These are phyloP conservation scores for Candolleomyces aberdarensis DNA, from an alignment of 768 basidiomycete genomes.

Conservation along the genomic window DNA sequence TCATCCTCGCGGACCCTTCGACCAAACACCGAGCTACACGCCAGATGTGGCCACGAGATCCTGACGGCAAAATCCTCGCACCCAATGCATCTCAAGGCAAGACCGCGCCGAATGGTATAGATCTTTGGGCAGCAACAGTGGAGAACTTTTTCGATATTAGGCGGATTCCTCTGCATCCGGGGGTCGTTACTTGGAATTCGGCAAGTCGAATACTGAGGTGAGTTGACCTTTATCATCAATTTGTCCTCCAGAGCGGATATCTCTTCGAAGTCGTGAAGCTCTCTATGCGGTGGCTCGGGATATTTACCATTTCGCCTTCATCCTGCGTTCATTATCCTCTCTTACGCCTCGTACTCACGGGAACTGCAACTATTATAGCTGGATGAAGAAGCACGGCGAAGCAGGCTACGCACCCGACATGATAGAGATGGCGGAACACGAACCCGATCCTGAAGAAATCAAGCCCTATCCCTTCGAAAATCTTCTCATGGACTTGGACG, in stretches of 20 bases:
- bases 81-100: background rate
- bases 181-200: slow-evolving; percentile 21
- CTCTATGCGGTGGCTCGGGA: too few relatives aligned
- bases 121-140: slow-evolving; percentile 41
- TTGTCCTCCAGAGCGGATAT: too few relatives aligned
- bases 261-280: too few relatives aligned
- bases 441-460: slow-evolving; percentile 31
- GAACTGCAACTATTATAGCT: slow-evolving; percentile 4
- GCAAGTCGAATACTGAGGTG: slow-evolving; percentile 31
- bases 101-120: slow-evolving; percentile 15
- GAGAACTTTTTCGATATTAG: slow-evolving; percentile 36
- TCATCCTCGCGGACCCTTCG: background rate
- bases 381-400: slow-evolving; percentile 34
- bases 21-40: background rate
- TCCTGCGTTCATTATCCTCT: too few relatives aligned
- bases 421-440: slow-evolving; percentile 31
- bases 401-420: slow-evolving; percentile 25
- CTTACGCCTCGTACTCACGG: too few relatives aligned
- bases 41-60: background rate
- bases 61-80: background rate
- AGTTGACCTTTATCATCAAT: too few relatives aligned
- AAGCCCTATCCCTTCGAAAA: slow-evolving; percentile 23
- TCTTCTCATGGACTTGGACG: slow-evolving; percentile 18
- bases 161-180: slow-evolving; percentile 16
- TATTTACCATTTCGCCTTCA: too few relatives aligned